phyloP scores from a whole-genome alignment of 2,329 filamentous ascomycete genomes.

The Bipolaris cookei region DNA sequence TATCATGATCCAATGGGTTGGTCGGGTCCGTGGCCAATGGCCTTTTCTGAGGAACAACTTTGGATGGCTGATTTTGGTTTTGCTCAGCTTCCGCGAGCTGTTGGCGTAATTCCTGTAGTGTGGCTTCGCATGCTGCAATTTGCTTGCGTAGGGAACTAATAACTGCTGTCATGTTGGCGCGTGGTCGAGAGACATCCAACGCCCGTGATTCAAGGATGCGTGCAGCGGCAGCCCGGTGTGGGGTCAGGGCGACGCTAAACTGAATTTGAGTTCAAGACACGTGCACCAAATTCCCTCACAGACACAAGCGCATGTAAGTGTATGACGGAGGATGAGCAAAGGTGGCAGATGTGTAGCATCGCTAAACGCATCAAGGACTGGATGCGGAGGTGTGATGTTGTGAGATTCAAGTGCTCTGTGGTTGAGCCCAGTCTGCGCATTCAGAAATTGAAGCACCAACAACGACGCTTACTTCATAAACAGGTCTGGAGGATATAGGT shows the following conservation, averaged over 20 bases:
- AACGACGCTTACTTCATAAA: not conserved
- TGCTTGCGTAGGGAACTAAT: constrained; percentile 52
- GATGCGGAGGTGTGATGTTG: too few relatives aligned
- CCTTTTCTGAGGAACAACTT: constrained; percentile 29
- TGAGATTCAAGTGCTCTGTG: not conserved
- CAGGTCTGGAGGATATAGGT: not conserved
- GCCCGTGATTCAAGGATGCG: constrained; percentile 7
- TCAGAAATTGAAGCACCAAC: not conserved
- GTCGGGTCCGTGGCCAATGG: constrained; percentile 24
- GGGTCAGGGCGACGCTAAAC: not conserved
- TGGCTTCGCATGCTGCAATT: constrained; percentile 52
- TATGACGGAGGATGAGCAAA: not conserved
- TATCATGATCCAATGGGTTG: constrained; percentile 44
- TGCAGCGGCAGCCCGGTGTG: constrained; percentile 12
- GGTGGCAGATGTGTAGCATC: too few relatives aligned
- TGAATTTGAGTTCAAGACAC: not conserved
- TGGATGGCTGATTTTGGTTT: constrained; percentile 35
- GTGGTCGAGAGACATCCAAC: constrained; percentile 5
- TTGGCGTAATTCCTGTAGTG: constrained; percentile 49
- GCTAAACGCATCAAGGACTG: too few relatives aligned
- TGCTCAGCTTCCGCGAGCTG: constrained; percentile 54
- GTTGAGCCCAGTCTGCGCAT: not conserved
- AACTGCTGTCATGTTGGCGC: constrained; percentile 24
- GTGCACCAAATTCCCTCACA: not conserved
- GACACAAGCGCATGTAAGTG: not conserved